Conservation (phyloP, 305 asterid species). For the Ilex paraguariensis region DNA sequence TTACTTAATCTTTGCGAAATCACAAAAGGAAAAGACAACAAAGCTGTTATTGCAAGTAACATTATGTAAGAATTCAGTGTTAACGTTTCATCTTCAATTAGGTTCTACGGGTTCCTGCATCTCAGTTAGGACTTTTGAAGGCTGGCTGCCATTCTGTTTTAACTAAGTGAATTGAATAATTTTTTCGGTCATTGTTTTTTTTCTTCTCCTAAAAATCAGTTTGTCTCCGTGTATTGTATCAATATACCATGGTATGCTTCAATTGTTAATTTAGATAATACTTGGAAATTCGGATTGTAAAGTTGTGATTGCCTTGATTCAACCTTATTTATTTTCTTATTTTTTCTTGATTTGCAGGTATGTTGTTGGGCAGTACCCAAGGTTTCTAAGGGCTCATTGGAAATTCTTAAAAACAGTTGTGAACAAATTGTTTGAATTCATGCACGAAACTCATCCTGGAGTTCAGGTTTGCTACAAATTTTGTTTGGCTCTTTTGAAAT, state of each 20-base stretch:
- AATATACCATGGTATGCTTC: too few species aligned
- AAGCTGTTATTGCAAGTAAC: slow-evolving; percentile 99
- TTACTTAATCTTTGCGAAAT: slow-evolving; percentile 92
- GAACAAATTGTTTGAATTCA: slow-evolving; percentile 96
- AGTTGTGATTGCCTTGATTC: background rate
- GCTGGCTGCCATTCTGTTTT: too few species aligned
- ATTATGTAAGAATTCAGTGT: slow-evolving; percentile 63
- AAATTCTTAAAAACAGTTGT: slow-evolving; percentile 98
- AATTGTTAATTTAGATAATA: too few species aligned
- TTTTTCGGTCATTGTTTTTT: too few species aligned
- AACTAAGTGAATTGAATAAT: too few species aligned
- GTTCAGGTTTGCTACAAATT: slow-evolving; percentile 64
- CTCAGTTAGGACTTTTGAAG: too few species aligned
- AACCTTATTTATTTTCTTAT: background rate
- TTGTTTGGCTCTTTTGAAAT: background rate
- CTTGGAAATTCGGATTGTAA: too few species aligned
- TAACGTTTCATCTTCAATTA: background rate
- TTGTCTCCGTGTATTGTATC: too few species aligned
- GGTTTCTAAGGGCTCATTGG: slow-evolving; percentile 99
- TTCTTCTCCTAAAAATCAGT: too few species aligned
- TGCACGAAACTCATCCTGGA: slow-evolving; percentile 99
- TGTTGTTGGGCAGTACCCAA: slow-evolving; percentile 99
- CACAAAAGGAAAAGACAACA: slow-evolving; percentile 97
- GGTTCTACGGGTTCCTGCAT: background rate
- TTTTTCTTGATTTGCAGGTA: slow-evolving; percentile 55